Evolutionary conservation across 1,139 yeast genomes (phyloP), one percentile per base, ranked within the genome.

Genomic region (Geotrichum reessii): DNA sequence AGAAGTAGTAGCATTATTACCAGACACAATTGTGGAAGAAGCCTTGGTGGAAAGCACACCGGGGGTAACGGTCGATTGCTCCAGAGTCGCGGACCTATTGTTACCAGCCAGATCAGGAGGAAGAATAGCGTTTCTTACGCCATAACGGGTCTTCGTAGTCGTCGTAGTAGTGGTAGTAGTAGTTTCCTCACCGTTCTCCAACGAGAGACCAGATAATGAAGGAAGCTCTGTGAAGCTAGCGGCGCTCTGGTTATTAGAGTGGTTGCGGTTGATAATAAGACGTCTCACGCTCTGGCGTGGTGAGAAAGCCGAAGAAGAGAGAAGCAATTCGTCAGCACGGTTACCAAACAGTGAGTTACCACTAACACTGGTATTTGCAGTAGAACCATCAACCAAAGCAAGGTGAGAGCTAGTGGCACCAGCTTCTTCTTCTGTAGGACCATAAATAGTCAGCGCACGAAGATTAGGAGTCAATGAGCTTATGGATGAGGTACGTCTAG

Each of bases 281-380:
- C 81, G 80, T 55, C 84, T 82, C 62, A 84, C 78, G 59, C 80
- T 81, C 47, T 77, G 75, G 56, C 82, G 81, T 28, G 91, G 91
- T 3, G 86, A 80, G 70, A 87, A 87, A 6, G 87, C 84, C 58
- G 83, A 87, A n/a, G 89, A 82, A 1, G 86, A 77, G 61, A 87
- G 72, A 60, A 88, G 85, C 2, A 90, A 85, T 54, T 81, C 79
- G 70, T 87, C 93, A 3, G 87, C 80, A 42, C 74, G 72, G n/a
- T 74, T 62, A 56, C 71, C 74, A 62, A 74, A 71, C 37, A 57
- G 9, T 3, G 53, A 55, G 25, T 27, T 50, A 27, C 42, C 44
- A 19, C 44, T 37, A 3, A 37, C 19, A 17, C 44, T 52, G 25
- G 44, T 17, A 4, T 51, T 27, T n/a, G 50, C 37, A 24, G 49